These are phyloP conservation scores for Rhizopogon rudus DNA, from an alignment of 768 basidiomycete genomes.

Conservation along the genomic window DNA sequence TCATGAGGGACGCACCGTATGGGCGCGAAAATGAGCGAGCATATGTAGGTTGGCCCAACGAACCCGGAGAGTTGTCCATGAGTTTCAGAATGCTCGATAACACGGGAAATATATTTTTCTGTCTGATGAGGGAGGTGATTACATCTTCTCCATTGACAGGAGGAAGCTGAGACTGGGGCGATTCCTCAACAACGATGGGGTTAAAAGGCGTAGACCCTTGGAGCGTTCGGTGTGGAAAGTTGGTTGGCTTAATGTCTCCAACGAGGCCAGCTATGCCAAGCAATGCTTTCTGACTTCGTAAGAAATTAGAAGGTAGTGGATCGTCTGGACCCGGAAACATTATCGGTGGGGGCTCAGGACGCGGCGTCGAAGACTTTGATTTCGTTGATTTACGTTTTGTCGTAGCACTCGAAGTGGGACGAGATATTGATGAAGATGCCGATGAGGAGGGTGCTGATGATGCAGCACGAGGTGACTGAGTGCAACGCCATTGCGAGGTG, in stretches of 20 bases:
- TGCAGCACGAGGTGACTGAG: not conserved
- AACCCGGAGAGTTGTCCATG: slow-evolving; percentile 33
- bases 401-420: slow-evolving; percentile 7
- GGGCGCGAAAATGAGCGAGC: not conserved
- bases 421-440: slow-evolving; percentile 4
- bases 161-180: slow-evolving; percentile 32
- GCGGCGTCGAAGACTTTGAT: slow-evolving; percentile 37
- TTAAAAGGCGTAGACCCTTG: slow-evolving; percentile 54
- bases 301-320: slow-evolving; percentile 60
- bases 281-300: slow-evolving; percentile 69
- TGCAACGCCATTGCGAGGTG: not conserved
- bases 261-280: slow-evolving; percentile 72
- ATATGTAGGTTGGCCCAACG: slow-evolving; percentile 1
- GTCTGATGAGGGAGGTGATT: slow-evolving; percentile 50
- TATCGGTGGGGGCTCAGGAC: slow-evolving; percentile 51
- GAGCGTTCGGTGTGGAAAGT: slow-evolving; percentile 33
- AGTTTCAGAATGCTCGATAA: slow-evolving; percentile 58
- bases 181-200: slow-evolving; percentile 71
- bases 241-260: slow-evolving; percentile 58
- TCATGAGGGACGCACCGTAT: not conserved
- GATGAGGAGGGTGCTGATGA: not conserved
- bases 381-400: slow-evolving; percentile 32
- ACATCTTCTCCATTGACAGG: slow-evolving; percentile 55
- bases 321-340: slow-evolving; percentile 55
- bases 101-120: slow-evolving; percentile 65